Evolutionary conservation across 1,284 basidiomycete genomes (phyloP).

Genomic region (Apiotrichum gamsii): DNA sequence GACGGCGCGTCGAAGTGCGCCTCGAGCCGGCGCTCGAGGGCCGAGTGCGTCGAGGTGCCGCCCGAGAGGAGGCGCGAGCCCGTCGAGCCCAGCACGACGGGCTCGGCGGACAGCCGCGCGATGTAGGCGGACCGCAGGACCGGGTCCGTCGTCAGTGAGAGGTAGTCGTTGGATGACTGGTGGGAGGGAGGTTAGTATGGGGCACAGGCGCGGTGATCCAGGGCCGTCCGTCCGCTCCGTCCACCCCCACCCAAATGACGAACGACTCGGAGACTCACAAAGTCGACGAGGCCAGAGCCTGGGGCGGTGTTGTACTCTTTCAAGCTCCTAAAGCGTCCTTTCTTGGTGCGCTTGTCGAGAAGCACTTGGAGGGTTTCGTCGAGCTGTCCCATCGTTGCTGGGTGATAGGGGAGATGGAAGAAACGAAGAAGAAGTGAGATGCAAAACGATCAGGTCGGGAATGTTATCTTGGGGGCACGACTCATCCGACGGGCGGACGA

Average conservation of each 20-base stretch:
- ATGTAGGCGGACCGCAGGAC: constrained; percentile 58
- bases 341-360: constrained; percentile 26
- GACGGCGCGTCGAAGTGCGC: constrained; percentile 60
- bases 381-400: constrained; percentile 20
- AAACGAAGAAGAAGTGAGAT: too few relatives aligned
- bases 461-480: too few relatives aligned
- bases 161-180: constrained; percentile 71
- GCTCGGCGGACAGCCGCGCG: constrained; percentile 53
- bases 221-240: too few relatives aligned
- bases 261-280: constrained; percentile 29
- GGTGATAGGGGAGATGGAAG: too few relatives aligned
- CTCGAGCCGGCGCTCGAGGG: constrained; percentile 62
- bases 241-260: not conserved
- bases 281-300: constrained; percentile 28
- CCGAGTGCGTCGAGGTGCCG: constrained; percentile 61
- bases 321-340: constrained; percentile 33
- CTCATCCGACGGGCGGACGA: too few relatives aligned
- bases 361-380: constrained; percentile 24
- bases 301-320: constrained; percentile 32
- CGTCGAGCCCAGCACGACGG: constrained; percentile 72
- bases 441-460: too few relatives aligned
- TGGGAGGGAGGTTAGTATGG: not conserved
- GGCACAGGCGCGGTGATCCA: not conserved
- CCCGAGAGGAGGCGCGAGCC: constrained; percentile 83
- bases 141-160: constrained; percentile 66